Conservation (phyloP, 2,329 filamentous ascomycete species). For the Teratosphaeriaceae sp. region DNA sequence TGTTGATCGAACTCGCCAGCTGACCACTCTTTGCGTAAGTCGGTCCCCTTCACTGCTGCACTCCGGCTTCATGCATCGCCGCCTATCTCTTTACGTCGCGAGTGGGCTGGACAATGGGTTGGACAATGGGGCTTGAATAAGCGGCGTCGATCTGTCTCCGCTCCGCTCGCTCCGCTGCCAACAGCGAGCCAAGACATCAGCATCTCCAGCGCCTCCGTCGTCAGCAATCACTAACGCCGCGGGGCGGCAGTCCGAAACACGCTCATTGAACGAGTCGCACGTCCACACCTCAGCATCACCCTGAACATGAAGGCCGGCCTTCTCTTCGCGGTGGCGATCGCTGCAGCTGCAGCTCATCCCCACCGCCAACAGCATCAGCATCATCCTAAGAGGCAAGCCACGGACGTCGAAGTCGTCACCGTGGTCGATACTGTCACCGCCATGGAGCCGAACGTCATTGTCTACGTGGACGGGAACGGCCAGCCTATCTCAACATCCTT, state of each 20-base stretch:
- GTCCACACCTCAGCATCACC: not conserved
- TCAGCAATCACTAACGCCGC: constrained; percentile 9
- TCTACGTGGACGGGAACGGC: constrained; percentile 56
- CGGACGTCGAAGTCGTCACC: constrained; percentile 15
- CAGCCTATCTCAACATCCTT: constrained; percentile 37
- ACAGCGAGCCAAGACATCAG: not conserved
- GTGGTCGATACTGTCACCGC: constrained; percentile 36
- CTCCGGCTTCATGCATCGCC: constrained; percentile 2
- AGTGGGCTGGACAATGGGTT: not conserved
- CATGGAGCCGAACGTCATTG: constrained; percentile 44
- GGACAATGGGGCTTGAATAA: constrained; percentile 1
- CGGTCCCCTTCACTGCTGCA: not conserved
- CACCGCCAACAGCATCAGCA: constrained; percentile 29
- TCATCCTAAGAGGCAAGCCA: constrained; percentile 27
- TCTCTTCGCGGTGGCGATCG: constrained; percentile 20
- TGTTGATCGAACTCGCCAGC: constrained; percentile 8
- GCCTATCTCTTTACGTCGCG: not conserved
- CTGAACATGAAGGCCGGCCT: constrained; percentile 27
- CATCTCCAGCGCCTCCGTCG: not conserved
- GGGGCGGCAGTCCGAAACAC: constrained; percentile 5
- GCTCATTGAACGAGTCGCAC: not conserved
- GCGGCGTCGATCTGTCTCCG: not conserved
- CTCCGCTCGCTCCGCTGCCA: not conserved
- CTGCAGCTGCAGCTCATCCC: constrained; percentile 19
- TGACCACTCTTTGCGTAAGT: constrained; percentile 5